A percentile compares a stretch with the other conserved stretches of the same genome.
These are phyloP conservation scores for Globisporangium radiosum DNA, from an alignment of 352 stramenopile species.

Conservation along the genomic window DNA sequence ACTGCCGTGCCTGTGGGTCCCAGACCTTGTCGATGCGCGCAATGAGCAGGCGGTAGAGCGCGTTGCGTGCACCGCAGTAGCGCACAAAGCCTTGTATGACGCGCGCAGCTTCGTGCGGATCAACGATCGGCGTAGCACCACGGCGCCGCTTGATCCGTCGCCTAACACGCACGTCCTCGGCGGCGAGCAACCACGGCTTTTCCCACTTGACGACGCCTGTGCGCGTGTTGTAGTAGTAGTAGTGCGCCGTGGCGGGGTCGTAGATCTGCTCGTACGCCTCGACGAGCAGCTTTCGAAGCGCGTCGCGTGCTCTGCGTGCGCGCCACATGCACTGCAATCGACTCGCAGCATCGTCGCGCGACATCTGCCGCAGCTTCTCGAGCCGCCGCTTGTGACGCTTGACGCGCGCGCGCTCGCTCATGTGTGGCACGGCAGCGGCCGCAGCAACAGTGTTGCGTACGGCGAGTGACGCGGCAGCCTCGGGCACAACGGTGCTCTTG, in stretches of 20 bases:
- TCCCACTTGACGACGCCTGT: conserved; percentile 63
- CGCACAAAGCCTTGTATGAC: conserved; percentile 41
- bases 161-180: conserved; percentile 31
- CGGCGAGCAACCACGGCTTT: conserved; percentile 40
- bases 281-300: conserved; percentile 34
- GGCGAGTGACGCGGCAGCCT: not conserved
- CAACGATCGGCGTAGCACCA: conserved; percentile 32
- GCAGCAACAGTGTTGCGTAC: not conserved
- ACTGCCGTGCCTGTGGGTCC: conserved; percentile 54
- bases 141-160: conserved; percentile 35
- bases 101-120: conserved; percentile 25
- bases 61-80: conserved; percentile 36
- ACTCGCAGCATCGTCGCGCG: conserved; percentile 42
- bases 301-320: conserved; percentile 22
- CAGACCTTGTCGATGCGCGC: conserved; percentile 65
- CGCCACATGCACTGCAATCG: conserved; percentile 52
- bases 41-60: conserved; percentile 34
- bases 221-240: conserved; percentile 77
- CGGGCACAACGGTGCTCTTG: conserved; percentile 7
- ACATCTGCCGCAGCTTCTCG: conserved; percentile 50
- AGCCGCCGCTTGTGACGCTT: conserved; percentile 63
- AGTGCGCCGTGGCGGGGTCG: conserved; percentile 49
- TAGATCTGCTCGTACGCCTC: conserved; percentile 72
- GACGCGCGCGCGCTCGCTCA: conserved; percentile 44
- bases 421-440: conserved; percentile 13